Conservation (phyloP, 495 filamentous ascomycete genomes). For the Lepraria neglecta region DNA sequence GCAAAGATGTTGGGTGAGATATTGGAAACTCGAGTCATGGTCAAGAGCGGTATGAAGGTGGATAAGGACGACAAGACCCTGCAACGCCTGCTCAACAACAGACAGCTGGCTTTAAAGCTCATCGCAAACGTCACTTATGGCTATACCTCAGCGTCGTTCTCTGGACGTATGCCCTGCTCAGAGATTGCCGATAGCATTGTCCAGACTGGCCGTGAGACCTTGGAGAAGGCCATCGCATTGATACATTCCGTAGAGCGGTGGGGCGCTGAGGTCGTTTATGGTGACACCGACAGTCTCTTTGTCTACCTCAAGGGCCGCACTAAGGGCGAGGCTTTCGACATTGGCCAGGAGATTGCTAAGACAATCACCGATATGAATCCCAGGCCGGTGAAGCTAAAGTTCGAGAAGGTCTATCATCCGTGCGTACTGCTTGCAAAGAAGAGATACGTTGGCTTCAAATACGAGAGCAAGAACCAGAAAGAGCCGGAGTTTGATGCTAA, state of each 20-base stretch:
- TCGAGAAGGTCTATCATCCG: conserved; percentile 96
- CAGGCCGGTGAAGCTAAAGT: conserved; percentile 88
- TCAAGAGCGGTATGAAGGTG: conserved; percentile 93
- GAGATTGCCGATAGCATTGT: conserved; percentile 99
- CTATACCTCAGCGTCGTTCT: conserved; percentile 93
- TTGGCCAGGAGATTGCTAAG: conserved; percentile 88
- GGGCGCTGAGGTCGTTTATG: conserved; percentile 95
- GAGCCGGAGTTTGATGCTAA: conserved; percentile 96
- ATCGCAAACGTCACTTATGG: conserved; percentile 98
- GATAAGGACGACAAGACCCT: conserved; percentile 85
- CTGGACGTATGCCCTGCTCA: conserved; percentile 92
- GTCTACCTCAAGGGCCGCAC: conserved; percentile 83
- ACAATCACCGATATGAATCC: conserved; percentile 87
- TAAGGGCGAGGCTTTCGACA: conserved; percentile 79
- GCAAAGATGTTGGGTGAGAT: conserved; percentile 97
- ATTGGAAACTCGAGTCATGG: conserved; percentile 94
- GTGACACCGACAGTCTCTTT: conserved; percentile 96
- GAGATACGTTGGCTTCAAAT: conserved; percentile 96
- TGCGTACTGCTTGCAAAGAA: conserved; percentile 94
- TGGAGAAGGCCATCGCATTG: conserved; percentile 87
- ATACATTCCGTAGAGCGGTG: conserved; percentile 83
- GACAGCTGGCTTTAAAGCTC: conserved; percentile 92
- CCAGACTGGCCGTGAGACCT: conserved; percentile 85
- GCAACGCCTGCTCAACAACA: conserved; percentile 84
- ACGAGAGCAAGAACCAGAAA: conserved; percentile 68